Evolutionary conservation across 805 yeast genomes (phyloP).

Genomic region (Lipomyces sp.): DNA sequence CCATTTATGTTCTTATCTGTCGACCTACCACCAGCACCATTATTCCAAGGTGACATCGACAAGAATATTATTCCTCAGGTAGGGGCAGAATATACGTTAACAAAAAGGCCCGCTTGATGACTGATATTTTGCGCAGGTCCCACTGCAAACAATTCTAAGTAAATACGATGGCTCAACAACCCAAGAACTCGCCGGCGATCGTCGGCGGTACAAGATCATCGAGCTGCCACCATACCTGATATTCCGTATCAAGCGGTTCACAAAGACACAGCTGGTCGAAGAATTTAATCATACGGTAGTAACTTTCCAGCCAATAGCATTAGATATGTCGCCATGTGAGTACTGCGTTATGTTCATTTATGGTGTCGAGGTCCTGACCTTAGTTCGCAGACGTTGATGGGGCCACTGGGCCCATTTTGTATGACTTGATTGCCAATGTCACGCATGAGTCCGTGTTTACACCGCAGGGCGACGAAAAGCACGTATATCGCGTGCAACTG

Average conservation of each 20-base stretch:
- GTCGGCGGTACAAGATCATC: slow-evolving; percentile 49
- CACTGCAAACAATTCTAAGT: slow-evolving; percentile 48
- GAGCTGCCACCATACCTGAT: slow-evolving; percentile 60
- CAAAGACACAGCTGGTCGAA: slow-evolving; percentile 46
- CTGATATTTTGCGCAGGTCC: slow-evolving; percentile 3
- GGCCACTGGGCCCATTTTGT: slow-evolving; percentile 41
- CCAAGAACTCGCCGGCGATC: slow-evolving; percentile 47
- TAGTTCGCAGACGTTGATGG: slow-evolving; percentile 22
- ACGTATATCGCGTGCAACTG: slow-evolving; percentile 57
- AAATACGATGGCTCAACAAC: slow-evolving; percentile 44
- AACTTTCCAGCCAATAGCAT: slow-evolving; percentile 54
- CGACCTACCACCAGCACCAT: slow-evolving; percentile 62
- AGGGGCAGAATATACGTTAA: neutral
- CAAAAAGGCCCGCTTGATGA: neutral
- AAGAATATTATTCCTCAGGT: slow-evolving; percentile 57
- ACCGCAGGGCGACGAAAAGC: slow-evolving; percentile 44
- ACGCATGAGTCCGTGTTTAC: slow-evolving; percentile 46
- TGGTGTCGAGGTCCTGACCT: neutral
- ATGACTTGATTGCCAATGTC: slow-evolving; percentile 57
- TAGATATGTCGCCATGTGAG: slow-evolving; percentile 48
- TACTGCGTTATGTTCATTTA: neutral
- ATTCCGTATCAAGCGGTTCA: slow-evolving; percentile 62
- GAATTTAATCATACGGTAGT: slow-evolving; percentile 66
- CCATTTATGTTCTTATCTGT: slow-evolving; percentile 61
- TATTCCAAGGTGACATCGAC: slow-evolving; percentile 57